Conservation (phyloP, 768 basidiomycete species). For the Kwoniella europaea region DNA sequence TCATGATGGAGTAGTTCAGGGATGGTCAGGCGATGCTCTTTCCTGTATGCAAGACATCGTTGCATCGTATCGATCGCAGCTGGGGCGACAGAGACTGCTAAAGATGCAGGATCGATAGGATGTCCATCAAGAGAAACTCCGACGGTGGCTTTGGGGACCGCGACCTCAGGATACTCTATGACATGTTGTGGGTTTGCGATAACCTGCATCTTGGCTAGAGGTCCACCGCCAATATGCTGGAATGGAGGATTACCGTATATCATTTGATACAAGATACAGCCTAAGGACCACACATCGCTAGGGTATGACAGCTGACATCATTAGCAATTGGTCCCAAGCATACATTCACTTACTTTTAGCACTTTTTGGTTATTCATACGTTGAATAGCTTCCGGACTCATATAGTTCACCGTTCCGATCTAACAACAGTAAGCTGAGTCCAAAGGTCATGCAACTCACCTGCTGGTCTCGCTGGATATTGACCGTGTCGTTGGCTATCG, state of each 20-base stretch:
- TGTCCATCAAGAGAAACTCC: constrained; percentile 57
- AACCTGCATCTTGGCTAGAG: constrained; percentile 83
- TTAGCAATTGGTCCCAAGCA: not conserved
- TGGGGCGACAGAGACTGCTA: constrained; percentile 70
- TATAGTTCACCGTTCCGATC: constrained; percentile 98
- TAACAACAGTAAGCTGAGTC: constrained; percentile 54
- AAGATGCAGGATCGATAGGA: constrained; percentile 67
- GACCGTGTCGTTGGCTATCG: constrained; percentile 97
- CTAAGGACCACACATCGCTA: constrained; percentile 96
- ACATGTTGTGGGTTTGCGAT: constrained; percentile 78
- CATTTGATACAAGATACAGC: constrained; percentile 98
- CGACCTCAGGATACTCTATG: constrained; percentile 77
- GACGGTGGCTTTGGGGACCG: constrained; percentile 44
- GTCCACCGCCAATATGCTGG: constrained; percentile 70
- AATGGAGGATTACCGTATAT: constrained; percentile 94
- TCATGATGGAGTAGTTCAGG: constrained; percentile 80
- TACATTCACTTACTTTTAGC: constrained; percentile 68
- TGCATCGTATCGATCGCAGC: constrained; percentile 83
- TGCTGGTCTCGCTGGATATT: constrained; percentile 97
- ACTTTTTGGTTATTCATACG: constrained; percentile 71
- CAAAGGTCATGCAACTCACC: constrained; percentile 60
- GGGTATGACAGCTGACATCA: constrained; percentile 72
- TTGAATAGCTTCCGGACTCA: constrained; percentile 97
- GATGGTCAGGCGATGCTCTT: constrained; percentile 85
- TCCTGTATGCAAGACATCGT: constrained; percentile 75